phyloP scores from a whole-genome alignment of 768 basidiomycete genomes.

The Cytidiella melzeri region DNA sequence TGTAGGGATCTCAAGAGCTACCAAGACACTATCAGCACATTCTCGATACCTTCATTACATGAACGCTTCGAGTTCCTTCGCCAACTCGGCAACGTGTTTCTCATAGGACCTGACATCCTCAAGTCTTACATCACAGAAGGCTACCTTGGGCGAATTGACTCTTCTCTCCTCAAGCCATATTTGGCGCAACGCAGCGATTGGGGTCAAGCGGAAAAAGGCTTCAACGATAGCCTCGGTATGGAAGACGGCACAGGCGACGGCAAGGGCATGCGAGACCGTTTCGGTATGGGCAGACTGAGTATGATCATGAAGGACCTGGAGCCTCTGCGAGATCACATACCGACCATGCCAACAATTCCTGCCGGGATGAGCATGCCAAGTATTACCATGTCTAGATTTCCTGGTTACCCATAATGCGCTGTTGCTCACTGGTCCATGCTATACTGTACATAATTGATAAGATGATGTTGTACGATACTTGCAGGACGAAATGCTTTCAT shows the following conservation, averaged over 20 bases:
- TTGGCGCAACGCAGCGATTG: conserved; percentile 89
- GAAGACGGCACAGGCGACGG: conserved; percentile 36
- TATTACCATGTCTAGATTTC: conserved; percentile 22
- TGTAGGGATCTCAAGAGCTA: conserved; percentile 91
- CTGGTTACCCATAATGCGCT: background rate
- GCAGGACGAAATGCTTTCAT: conserved; percentile 12
- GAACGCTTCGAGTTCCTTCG: conserved; percentile 98
- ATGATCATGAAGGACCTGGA: conserved; percentile 88
- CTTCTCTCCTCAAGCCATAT: conserved; percentile 82
- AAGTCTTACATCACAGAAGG: conserved; percentile 94
- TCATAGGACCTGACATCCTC: conserved; percentile 91
- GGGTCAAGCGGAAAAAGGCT: conserved; percentile 76
- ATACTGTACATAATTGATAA: background rate
- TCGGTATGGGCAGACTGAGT: conserved; percentile 66
- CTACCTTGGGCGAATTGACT: conserved; percentile 88
- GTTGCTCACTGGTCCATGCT: background rate
- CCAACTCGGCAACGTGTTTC: conserved; percentile 94
- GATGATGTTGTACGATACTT: background rate
- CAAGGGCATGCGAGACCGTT: conserved; percentile 50
- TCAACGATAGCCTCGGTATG: conserved; percentile 48
- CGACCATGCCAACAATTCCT: conserved; percentile 47
- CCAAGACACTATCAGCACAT: conserved; percentile 83
- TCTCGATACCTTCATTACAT: conserved; percentile 74
- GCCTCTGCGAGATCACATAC: conserved; percentile 56
- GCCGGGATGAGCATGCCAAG: conserved; percentile 40